Percentiles rank a stretch among this genome's conserved stretches.
Evolutionary conservation across 2,329 filamentous ascomycete genomes (phyloP).

Genomic region (Colletotrichum coccodes): DNA sequence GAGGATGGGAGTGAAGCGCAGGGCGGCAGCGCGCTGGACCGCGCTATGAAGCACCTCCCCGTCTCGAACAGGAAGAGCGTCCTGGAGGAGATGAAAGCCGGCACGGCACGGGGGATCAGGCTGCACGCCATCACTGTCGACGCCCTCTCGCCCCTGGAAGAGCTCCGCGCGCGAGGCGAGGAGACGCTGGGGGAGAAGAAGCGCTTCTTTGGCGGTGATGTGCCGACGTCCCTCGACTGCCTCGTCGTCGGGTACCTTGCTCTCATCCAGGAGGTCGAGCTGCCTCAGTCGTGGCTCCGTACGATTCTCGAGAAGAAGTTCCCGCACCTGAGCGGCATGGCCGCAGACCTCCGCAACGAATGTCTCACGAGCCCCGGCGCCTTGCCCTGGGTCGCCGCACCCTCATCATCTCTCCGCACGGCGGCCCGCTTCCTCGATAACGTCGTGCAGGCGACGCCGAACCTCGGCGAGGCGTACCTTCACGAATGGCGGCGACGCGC

Average conservation of each 20-base stretch:
- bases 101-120: slow-evolving; percentile 79
- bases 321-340: slow-evolving; percentile 41
- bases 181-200: slow-evolving; percentile 5
- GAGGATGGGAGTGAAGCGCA: slow-evolving; percentile 43
- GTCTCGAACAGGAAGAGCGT: slow-evolving; percentile 63
- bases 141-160: slow-evolving; percentile 77
- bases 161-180: slow-evolving; percentile 54
- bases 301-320: slow-evolving; percentile 39
- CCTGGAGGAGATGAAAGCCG: slow-evolving; percentile 71
- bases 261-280: slow-evolving; percentile 69
- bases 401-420: slow-evolving; percentile 36
- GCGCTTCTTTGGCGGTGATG: slow-evolving; percentile 43
- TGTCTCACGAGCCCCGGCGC: slow-evolving; percentile 34
- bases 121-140: slow-evolving; percentile 78
- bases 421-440: slow-evolving; percentile 46
- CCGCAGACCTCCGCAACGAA: slow-evolving; percentile 41
- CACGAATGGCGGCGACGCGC: slow-evolving; percentile 49
- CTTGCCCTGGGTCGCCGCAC: slow-evolving; percentile 39
- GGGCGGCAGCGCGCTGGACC: slow-evolving; percentile 37
- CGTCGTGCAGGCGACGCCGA: slow-evolving; percentile 46
- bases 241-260: slow-evolving; percentile 82
- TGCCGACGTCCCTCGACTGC: slow-evolving; percentile 78
- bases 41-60: slow-evolving; percentile 38
- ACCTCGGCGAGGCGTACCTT: slow-evolving; percentile 47
- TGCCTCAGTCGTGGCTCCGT: slow-evolving; percentile 56